phyloP scores from a whole-genome alignment of 2,329 filamentous ascomycete genomes.

The Colletotrichum liriopes region DNA sequence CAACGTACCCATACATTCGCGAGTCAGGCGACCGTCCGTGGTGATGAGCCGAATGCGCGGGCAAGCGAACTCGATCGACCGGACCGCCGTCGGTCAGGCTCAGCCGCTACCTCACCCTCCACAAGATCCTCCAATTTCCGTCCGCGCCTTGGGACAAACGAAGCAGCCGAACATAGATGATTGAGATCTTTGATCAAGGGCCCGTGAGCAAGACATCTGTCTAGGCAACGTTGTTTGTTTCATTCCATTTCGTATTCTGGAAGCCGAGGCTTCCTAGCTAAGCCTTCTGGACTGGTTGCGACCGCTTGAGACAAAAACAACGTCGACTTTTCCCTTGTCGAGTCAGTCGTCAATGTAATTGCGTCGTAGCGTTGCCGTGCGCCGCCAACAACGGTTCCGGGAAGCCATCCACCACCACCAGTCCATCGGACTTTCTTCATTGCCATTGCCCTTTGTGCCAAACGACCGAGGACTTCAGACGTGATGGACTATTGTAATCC shows the following conservation, averaged over 20 bases:
- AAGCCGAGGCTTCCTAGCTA: slow-evolving; percentile 25
- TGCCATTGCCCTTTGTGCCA: slow-evolving; percentile 19
- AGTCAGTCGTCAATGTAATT: slow-evolving; percentile 20
- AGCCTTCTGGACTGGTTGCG: slow-evolving; percentile 6
- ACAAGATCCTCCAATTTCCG: slow-evolving; percentile 41
- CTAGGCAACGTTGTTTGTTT: slow-evolving; percentile 34
- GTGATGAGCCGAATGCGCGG: slow-evolving; percentile 21
- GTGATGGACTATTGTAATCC: slow-evolving; percentile 16
- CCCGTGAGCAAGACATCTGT: slow-evolving; percentile 32
- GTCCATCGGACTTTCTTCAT: slow-evolving; percentile 16
- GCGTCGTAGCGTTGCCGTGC: slow-evolving; percentile 31
- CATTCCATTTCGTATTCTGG: slow-evolving; percentile 39
- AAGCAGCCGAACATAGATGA: slow-evolving; percentile 30
- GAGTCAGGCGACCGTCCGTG: slow-evolving; percentile 36
- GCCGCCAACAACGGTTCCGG: slow-evolving; percentile 19
- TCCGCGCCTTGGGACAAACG: slow-evolving; percentile 32
- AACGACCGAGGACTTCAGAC: slow-evolving; percentile 22
- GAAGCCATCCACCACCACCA: neutral
- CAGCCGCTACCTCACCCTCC: slow-evolving; percentile 29
- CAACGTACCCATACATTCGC: slow-evolving; percentile 23
- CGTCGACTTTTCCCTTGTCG: slow-evolving; percentile 19
- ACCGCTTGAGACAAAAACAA: slow-evolving; percentile 36
- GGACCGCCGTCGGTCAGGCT: slow-evolving; percentile 26
- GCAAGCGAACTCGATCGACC: slow-evolving; percentile 28
- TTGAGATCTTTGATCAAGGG: slow-evolving; percentile 15